phyloP scores from a whole-genome alignment of 2,329 filamentous ascomycete species.

The Gliomastix tumulicola region DNA sequence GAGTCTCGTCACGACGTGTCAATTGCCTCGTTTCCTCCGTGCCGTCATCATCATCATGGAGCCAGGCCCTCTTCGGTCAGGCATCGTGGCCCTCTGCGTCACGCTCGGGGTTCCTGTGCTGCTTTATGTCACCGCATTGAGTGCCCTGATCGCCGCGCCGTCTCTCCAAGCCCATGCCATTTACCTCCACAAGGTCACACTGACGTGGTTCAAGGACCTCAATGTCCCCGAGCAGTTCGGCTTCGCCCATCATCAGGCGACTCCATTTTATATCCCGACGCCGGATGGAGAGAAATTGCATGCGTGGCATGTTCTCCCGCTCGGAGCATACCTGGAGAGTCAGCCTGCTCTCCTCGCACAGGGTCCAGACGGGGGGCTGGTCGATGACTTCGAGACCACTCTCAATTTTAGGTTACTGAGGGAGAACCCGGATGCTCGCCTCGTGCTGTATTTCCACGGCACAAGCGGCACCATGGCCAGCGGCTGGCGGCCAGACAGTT shows the following conservation, averaged over 20 bases:
- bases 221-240: constrained; percentile 62
- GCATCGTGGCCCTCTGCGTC: constrained; percentile 2
- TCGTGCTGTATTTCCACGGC: constrained; percentile 47
- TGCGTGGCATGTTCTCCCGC: constrained; percentile 70
- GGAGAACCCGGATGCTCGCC: constrained; percentile 32
- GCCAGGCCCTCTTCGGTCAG: neutral
- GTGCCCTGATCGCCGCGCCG: constrained; percentile 21
- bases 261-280: constrained; percentile 61
- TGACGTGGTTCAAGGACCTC: constrained; percentile 55
- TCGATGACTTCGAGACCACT: constrained; percentile 22
- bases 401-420: constrained; percentile 33
- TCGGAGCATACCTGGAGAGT: constrained; percentile 51
- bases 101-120: constrained; percentile 3
- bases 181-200: constrained; percentile 44
- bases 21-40: too few relatives aligned
- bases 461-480: constrained; percentile 49
- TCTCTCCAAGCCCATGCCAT: constrained; percentile 47
- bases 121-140: constrained; percentile 10
- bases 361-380: constrained; percentile 14
- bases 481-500: constrained; percentile 45
- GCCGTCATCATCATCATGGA: neutral
- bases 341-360: constrained; percentile 31
- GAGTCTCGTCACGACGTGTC: too few relatives aligned
- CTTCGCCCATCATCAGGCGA: constrained; percentile 65
- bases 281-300: constrained; percentile 61